Evolutionary conservation across 2,329 filamentous ascomycete species (phyloP), one percentile per base, ranked within the genome.

Genomic region (Gnomoniopsis sp.): DNA sequence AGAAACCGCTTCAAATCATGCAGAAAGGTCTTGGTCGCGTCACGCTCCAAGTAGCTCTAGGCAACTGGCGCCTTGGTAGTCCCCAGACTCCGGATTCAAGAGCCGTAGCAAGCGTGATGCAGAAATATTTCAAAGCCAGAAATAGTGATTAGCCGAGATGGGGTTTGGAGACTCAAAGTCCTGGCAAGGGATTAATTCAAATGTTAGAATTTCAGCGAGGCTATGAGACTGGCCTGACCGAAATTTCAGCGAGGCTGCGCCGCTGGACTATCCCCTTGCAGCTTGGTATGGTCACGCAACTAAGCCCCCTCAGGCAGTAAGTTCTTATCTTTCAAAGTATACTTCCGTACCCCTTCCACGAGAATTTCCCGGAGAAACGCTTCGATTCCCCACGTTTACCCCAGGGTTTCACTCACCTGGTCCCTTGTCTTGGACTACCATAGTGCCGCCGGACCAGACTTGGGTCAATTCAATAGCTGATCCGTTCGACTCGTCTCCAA

Each of bases 321-420:
- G 36, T 58, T 58, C 60, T 62, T 62, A 62, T 62, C 60, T 60
- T 17, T 53, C 51, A 30, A 48, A 33, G 21, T 36, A 19, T 56
- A 53, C n/a, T n/a, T n/a, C n/a, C n/a, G n/a, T n/a, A n/a, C 50
- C 52, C 55, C 55, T 53, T 52, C n/a, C 51, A 58, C 59, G 59
- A 61, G 36, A 56, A 61, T 55, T 58, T 61, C n/a, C 23, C 59
- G 59, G 59, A 33, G 23, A 23, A 6, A 34, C 22, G 47, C 22
- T 21, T 44, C 15, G 8, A 21, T 51, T 58, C 59, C 59, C 59
- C 59, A 61, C 59, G 59, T 61, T 61, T 54, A 44, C 55, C 51
- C 55, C 59, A 58, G 55, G 52, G 49, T 52, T 38, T 38, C 49
- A 36, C 19, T 12, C 14, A 12, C 48, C 48, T 36, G 30, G 30